Evolutionary conservation across 2,329 filamentous ascomycete genomes (phyloP), one percentile per base, ranked within the genome.

Genomic region (Didymella sp.): DNA sequence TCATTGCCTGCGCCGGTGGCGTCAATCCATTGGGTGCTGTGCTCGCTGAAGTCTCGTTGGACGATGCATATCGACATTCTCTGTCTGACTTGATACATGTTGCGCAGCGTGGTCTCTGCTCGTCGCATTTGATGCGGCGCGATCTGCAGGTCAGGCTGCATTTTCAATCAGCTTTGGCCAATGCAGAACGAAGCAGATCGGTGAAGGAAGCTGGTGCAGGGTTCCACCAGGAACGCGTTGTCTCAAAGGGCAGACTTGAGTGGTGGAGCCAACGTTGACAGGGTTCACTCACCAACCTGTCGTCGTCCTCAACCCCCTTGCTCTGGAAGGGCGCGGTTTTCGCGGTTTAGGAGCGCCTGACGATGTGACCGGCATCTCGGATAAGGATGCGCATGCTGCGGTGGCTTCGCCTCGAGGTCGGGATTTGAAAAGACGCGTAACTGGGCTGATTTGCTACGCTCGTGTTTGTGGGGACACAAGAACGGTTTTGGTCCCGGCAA

Each of bases 121-220:
- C 81, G 60, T 82, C 80, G 64, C 81, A 83, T 70, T 83, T 84
- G 65, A 82, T 80, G 58, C 82, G 78, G 53, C 81, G 72, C 56
- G 75, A 75, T 45, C 79, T 77, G 62, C 80, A 82, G 13, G 77
- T 79, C 41, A 79, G 67, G 60, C 77, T 80, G 51, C 9, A 27
- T 11, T 24, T 27, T 19, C 19, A 12, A 57, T 67, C 53, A 69
- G 67, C 55, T 38, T 15, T 7, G 28, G 21, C 33, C 30, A 19
- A 17, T 21, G 11, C 28, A 13, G 3, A n/a, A 13, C 28, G 0
- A 30, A 31, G 4, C 17, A n/a, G 17, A 45, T 41, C 15, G n/a
- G 38, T 25, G 25, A 33, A 25, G 22, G 30, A 27, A n/a, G 9
- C 6, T 44, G 17, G 22, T 17, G 9, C 15, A 21, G 5, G 15